Evolutionary conservation across 2,329 filamentous ascomycete genomes (phyloP), one percentile per base, ranked within the genome.

Genomic region (Aspergillus alliaceus): DNA sequence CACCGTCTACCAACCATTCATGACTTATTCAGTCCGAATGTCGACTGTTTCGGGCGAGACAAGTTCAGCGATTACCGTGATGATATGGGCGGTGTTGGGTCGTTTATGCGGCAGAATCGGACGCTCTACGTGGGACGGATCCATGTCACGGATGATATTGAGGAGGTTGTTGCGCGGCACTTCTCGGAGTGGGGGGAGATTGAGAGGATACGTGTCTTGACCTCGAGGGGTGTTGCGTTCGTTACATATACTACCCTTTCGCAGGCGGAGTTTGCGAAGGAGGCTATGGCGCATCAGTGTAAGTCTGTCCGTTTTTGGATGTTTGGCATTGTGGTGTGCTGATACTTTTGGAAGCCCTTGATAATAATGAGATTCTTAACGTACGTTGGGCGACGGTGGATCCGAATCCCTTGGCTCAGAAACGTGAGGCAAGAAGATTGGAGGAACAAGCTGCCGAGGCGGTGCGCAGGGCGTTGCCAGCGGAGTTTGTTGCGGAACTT

Each of bases 361-460:
- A 99, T 68, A 89, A 98, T 73, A 88, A 86, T 61, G 95, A 99
- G 76, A 88, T 97, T 22, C 79, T 99, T 25, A 99, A 99, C 74
- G 93, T 99, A 48, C 84, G 96, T 61, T 99, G 95, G 95, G 95
- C 95, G 40, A 99, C 95, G 0, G 90, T 91, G 6, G 95, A 99
- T 71, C 95, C 95, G 1, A 99, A 99, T 66, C 95, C 95, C 0
- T 88, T 95, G 80, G 92, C 93, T 2, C 91, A 96, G 73, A 96
- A 96, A 62, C 84, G 96, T 59, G 95, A 99, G 76, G 93, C 90
- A 2, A 83, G 89, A 37, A 84, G 89, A 39, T 89, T 99, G 59
- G 95, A 99, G 72, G 95, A 99, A 71, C 95, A 99, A 73, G 95
- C 95, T 2, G 95, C 95, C 0, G 95, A 97, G 68, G 96, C 95